A percentile compares a stretch with the other conserved stretches of the same genome.
phyloP scores from a whole-genome alignment of 2,329 filamentous ascomycete genomes.

The Hypoxylon sp. region DNA sequence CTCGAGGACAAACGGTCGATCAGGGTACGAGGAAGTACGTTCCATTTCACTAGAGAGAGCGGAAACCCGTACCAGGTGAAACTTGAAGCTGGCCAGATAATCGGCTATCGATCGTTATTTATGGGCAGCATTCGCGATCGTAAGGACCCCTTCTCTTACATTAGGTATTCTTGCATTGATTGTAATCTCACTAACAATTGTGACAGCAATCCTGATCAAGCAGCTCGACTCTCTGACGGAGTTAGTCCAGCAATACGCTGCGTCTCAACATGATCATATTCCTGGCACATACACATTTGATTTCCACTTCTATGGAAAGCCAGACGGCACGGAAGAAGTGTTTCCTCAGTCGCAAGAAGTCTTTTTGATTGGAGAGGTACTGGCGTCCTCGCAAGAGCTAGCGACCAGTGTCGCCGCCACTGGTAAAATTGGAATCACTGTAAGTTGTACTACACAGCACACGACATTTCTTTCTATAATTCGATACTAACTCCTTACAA shows the following conservation, averaged over 20 bases:
- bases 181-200: slow-evolving; percentile 7
- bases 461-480: neutral
- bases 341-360: slow-evolving; percentile 51
- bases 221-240: slow-evolving; percentile 55
- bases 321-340: slow-evolving; percentile 44
- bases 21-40: slow-evolving; percentile 55
- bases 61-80: slow-evolving; percentile 59
- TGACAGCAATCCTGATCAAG: slow-evolving; percentile 55
- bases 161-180: neutral
- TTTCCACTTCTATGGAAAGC: slow-evolving; percentile 60
- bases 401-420: slow-evolving; percentile 58
- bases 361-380: slow-evolving; percentile 60
- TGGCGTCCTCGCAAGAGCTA: slow-evolving; percentile 59
- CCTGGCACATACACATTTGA: slow-evolving; percentile 53
- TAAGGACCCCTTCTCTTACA: slow-evolving; percentile 33
- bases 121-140: slow-evolving; percentile 61
- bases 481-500: slow-evolving; percentile 7
- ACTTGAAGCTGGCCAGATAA: slow-evolving; percentile 58
- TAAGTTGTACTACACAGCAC: slow-evolving; percentile 24
- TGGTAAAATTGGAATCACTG: slow-evolving; percentile 55
- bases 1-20: slow-evolving; percentile 54
- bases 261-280: slow-evolving; percentile 32
- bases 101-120: slow-evolving; percentile 59
- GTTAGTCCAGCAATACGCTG: slow-evolving; percentile 49
- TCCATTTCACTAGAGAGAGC: slow-evolving; percentile 47